Percentiles rank a stretch among this genome's conserved stretches.
Evolutionary conservation across 192 early-diverging fungal species (phyloP).

Genomic region (Coemansia pectinata): DNA sequence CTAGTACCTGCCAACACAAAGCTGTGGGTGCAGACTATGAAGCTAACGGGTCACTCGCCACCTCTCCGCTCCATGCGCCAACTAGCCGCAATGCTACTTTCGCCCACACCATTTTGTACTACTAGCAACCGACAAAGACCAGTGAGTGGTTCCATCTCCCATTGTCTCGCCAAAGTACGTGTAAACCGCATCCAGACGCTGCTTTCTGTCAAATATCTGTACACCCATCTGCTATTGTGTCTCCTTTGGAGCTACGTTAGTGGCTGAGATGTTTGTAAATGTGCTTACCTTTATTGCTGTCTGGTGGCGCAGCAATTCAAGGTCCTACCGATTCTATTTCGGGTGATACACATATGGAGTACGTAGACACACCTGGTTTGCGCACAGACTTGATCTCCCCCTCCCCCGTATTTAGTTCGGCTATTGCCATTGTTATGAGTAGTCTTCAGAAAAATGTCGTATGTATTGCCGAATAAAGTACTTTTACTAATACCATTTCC

Average conservation of each 20-base stretch:
- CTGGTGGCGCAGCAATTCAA: neutral
- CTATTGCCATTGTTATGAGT: neutral
- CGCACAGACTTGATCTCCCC: neutral
- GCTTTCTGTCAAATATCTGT: neutral
- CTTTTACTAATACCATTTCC: neutral
- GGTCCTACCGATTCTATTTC: neutral
- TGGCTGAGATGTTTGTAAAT: neutral
- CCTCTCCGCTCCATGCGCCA: neutral
- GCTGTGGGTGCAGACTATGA: neutral
- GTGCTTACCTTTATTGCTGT: neutral
- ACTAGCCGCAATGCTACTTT: neutral
- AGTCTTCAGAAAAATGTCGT: neutral
- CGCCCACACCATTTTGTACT: neutral
- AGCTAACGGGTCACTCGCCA: neutral
- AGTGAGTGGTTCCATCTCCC: too few species aligned
- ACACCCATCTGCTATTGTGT: neutral
- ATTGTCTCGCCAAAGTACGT: too few species aligned
- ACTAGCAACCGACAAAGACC: neutral
- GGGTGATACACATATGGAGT: neutral
- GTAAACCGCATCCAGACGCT: too few species aligned
- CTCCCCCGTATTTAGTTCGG: neutral
- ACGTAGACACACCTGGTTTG: neutral
- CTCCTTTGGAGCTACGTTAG: neutral
- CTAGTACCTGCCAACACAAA: neutral
- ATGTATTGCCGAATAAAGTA: too few species aligned